Conservation (phyloP, 768 basidiomycete species). For the Suillus ampliporus region DNA sequence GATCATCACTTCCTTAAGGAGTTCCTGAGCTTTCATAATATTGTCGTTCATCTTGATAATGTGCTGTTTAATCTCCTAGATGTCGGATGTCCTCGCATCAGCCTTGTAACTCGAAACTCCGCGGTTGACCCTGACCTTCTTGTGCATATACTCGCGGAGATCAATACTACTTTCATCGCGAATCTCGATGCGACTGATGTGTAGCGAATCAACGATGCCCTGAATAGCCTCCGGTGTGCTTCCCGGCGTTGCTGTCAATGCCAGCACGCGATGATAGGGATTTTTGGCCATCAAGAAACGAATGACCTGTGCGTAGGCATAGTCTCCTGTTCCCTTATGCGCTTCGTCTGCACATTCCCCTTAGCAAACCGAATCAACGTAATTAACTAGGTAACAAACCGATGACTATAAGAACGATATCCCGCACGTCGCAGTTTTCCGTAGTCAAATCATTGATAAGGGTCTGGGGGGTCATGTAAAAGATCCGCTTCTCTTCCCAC, state of each 20-base stretch:
- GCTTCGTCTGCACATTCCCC: slow-evolving; percentile 76
- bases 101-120: background rate
- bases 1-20: slow-evolving; percentile 75
- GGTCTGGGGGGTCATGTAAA: slow-evolving; percentile 97
- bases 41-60: slow-evolving; percentile 75
- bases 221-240: slow-evolving; percentile 87
- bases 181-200: slow-evolving; percentile 95
- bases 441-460: slow-evolving; percentile 82
- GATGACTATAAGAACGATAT: slow-evolving; percentile 87
- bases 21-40: slow-evolving; percentile 67
- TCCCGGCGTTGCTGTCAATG: slow-evolving; percentile 95
- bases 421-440: slow-evolving; percentile 74
- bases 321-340: slow-evolving; percentile 91
- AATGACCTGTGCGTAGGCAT: slow-evolving; percentile 89
- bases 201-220: slow-evolving; percentile 86
- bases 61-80: slow-evolving; percentile 76
- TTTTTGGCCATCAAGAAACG: slow-evolving; percentile 94
- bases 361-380: slow-evolving; percentile 12
- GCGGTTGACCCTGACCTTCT: slow-evolving; percentile 62
- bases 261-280: slow-evolving; percentile 89
- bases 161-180: slow-evolving; percentile 91
- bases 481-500: slow-evolving; percentile 86
- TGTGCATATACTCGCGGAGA: slow-evolving; percentile 82
- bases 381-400: slow-evolving; percentile 51
- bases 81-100: slow-evolving; percentile 3